Evolutionary conservation across 805 yeast genomes (phyloP).

Genomic region (Barnettozyma siamensis): DNA sequence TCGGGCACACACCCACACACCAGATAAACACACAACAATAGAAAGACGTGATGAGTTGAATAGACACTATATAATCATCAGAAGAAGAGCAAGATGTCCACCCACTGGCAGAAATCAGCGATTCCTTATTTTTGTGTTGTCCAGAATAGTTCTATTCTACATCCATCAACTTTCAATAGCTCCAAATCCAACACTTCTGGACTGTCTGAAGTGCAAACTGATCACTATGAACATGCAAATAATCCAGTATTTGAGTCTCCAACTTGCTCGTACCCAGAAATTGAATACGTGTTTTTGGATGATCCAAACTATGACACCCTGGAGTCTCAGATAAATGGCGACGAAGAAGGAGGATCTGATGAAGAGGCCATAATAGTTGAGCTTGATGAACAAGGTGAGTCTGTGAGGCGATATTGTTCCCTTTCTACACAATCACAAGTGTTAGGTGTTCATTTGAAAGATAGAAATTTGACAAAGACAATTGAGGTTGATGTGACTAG

Average conservation of each 20-base stretch:
- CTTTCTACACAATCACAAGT: slow-evolving; percentile 19
- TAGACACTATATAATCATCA: neutral
- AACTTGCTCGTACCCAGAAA: slow-evolving; percentile 20
- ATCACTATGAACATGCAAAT: neutral
- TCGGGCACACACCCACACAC: neutral
- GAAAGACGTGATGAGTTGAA: neutral
- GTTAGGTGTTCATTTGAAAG: slow-evolving; percentile 14
- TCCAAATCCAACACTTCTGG: too few species aligned
- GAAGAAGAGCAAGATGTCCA: neutral
- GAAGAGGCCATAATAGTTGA: slow-evolving; percentile 23
- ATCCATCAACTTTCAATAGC: neutral
- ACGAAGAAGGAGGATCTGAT: slow-evolving; percentile 4
- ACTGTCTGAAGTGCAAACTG: neutral
- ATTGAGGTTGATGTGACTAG: slow-evolving; percentile 21
- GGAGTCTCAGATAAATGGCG: slow-evolving; percentile 8
- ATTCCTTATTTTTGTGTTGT: slow-evolving; percentile 23
- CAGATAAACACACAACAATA: neutral
- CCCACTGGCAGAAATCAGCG: slow-evolving; percentile 20
- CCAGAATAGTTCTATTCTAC: slow-evolving; percentile 10
- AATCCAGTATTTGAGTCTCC: slow-evolving; percentile 1
- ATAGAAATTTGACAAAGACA: slow-evolving; percentile 21
- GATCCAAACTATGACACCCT: slow-evolving; percentile 18
- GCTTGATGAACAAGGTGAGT: slow-evolving; percentile 17
- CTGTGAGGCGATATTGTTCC: slow-evolving; percentile 10
- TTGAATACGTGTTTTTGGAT: slow-evolving; percentile 23